These are phyloP conservation scores for Lithocarpus polystachyus DNA, from an alignment of 306 rosid species.

Conservation along the genomic window DNA sequence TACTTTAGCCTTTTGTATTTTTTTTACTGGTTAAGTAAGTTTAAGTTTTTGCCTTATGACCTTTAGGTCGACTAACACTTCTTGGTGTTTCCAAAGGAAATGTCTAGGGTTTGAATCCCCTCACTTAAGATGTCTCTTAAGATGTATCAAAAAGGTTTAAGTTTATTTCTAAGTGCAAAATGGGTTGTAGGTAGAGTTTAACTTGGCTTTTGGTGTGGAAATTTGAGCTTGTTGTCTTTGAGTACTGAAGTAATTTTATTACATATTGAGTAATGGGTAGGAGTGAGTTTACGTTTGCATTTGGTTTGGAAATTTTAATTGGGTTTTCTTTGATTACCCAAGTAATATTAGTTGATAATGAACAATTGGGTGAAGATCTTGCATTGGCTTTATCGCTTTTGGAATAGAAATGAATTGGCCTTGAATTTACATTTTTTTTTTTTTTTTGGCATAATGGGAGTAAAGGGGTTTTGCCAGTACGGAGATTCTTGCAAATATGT, in stretches of 20 bases:
- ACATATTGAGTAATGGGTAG: not conserved
- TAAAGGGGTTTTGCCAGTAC: conserved; percentile 56
- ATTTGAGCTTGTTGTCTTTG: not conserved
- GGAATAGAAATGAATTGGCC: too few species aligned
- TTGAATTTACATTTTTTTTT: not conserved
- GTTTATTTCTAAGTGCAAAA: too few species aligned
- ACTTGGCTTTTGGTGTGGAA: not conserved
- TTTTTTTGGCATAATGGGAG: not conserved
- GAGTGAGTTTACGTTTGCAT: not conserved
- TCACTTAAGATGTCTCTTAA: too few species aligned
- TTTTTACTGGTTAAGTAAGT: too few species aligned
- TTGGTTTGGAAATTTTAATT: not conserved
- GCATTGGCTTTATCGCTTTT: too few species aligned
- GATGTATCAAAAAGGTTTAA: too few species aligned
- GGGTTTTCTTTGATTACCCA: not conserved
- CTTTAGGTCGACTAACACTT: too few species aligned
- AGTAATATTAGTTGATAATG: not conserved
- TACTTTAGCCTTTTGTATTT: too few species aligned
- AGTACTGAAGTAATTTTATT: not conserved
- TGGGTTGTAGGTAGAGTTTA: not conserved
- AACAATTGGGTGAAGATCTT: not conserved
- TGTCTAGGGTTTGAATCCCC: too few species aligned
- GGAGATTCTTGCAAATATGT: conserved; percentile 73
- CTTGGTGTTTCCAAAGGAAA: too few species aligned
- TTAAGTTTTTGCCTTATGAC: too few species aligned